Conservation (phyloP, 345 rosid genomes). For the Salix dunnii region DNA sequence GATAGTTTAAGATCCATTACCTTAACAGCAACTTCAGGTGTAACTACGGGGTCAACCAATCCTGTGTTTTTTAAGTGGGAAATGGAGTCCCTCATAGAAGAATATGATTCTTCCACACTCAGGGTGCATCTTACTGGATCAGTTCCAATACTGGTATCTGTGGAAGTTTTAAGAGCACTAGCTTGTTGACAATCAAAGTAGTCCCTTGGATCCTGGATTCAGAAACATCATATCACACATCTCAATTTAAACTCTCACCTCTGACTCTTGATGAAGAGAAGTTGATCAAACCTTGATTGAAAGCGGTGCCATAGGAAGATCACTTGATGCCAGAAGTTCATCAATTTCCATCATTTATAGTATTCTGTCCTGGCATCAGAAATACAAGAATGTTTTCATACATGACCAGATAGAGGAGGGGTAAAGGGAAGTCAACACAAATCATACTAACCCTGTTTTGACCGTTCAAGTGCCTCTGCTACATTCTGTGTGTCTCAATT, state of each 20-base stretch:
- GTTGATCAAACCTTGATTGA: slow-evolving; percentile 58
- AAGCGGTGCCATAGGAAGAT: slow-evolving; percentile 62
- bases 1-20: slow-evolving; percentile 28
- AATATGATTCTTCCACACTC: slow-evolving; percentile 57
- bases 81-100: slow-evolving; percentile 62
- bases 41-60: slow-evolving; percentile 57
- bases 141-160: slow-evolving; percentile 35
- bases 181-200: slow-evolving; percentile 97
- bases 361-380: slow-evolving; percentile 25
- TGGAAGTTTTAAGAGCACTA: slow-evolving; percentile 48
- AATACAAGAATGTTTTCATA: slow-evolving; percentile 8
- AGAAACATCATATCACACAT: slow-evolving; percentile 9
- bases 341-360: slow-evolving; percentile 62
- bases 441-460: slow-evolving; percentile 57
- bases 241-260: slow-evolving; percentile 9
- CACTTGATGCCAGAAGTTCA: slow-evolving; percentile 67
- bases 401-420: not conserved
- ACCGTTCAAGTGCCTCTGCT: slow-evolving; percentile 81
- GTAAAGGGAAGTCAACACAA: slow-evolving; percentile 4
- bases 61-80: slow-evolving; percentile 48
- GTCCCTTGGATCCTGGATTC: slow-evolving; percentile 84
- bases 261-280: slow-evolving; percentile 13
- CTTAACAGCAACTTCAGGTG: slow-evolving; percentile 73
- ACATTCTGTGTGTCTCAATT: slow-evolving; percentile 65
- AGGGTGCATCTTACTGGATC: slow-evolving; percentile 39